Base-by-base conservation (phyloP, 75 land plant species). In the Sequoiadendron giganteum region DNA sequence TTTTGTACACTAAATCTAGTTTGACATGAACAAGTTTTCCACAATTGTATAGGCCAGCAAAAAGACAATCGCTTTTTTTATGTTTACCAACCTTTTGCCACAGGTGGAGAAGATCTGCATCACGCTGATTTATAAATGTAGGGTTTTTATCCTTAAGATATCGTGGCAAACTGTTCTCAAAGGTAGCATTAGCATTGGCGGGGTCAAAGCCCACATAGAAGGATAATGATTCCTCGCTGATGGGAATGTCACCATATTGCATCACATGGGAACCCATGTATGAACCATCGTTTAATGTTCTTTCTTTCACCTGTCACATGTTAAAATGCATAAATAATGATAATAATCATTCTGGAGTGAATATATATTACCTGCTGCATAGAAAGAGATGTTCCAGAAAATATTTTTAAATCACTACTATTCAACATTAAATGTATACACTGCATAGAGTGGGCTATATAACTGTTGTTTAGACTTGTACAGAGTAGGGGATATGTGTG, bases 201-300 rank as follows among this genome's bases (percentile, higher is more conserved):
- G 99, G 97, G 88, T 95, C 95, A 85, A 92, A 94, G 18, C 99
- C 99, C 86, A 94, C 93, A 70, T 97, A 97, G 56, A 95, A 52
- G 61, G 90, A 94, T 4, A 96, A 83, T 87, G 77, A 88, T 90
- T 97, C 99, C 1, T 87, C 34, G 58, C 86, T 93, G 30, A 96
- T 88, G 86, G 83, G 86, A 73, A 42, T 89, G 85, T 91, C 93
- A 15, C 99, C 99, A 90, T 96, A 97, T 89, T 95, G 92, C 99
- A 97, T 96, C 32, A 97, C 99, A 90, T 97, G 99, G 10, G 99
- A 97, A 11, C 99, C 99, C 34, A 88, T 61, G 83, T 91, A 95
- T 15, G 94, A 93, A 86, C 93, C 90, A 87, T 85, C 84, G 86
- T 97, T 93, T 10, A 95, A 94, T 14, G 99, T 96, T 83, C 99